Percentiles rank a stretch among this genome's conserved stretches.
Evolutionary conservation across 176 grass and related monocot species (phyloP).

Genomic region (Oryza officinalis): DNA sequence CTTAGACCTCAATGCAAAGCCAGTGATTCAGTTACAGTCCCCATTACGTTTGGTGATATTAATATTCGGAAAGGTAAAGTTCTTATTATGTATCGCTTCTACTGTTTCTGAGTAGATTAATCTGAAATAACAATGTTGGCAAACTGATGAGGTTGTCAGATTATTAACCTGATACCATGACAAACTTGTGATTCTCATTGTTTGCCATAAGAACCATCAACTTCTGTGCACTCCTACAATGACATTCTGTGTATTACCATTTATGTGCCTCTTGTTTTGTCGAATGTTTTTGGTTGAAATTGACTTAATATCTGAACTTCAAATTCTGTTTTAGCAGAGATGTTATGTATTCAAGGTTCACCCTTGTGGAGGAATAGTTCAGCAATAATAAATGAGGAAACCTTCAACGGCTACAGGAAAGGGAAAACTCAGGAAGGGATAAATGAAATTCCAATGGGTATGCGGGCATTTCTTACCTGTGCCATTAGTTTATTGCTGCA

Average conservation of each 20-base stretch:
- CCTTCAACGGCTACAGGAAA: constrained; percentile 50
- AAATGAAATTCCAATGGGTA: constrained; percentile 67
- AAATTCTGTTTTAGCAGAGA: constrained; percentile 42
- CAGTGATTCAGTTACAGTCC: constrained; percentile 34
- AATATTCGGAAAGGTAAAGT: constrained; percentile 55
- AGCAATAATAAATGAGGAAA: constrained; percentile 54
- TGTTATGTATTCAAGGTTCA: constrained; percentile 59
- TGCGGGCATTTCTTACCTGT: constrained; percentile 10
- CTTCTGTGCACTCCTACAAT: constrained; percentile 16
- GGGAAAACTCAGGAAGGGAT: constrained; percentile 47
- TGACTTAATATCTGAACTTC: constrained; percentile 31
- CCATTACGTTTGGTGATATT: constrained; percentile 18
- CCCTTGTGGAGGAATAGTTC: constrained; percentile 62
- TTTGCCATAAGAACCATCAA: constrained; percentile 16
- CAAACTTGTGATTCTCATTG: background rate
- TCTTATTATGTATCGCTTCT: background rate
- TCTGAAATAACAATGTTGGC: background rate
- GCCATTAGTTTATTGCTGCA: constrained; percentile 10
- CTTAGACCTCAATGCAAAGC: constrained; percentile 46
- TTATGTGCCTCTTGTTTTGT: background rate
- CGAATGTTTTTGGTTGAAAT: background rate
- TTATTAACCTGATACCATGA: background rate
- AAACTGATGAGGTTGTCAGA: background rate
- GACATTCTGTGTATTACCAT: constrained; percentile 1
- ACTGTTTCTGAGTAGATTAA: background rate